Percentiles rank a stretch among this genome's conserved stretches.
phyloP scores from a whole-genome alignment of 495 filamentous ascomycete species.

The Parmelia sp. region DNA sequence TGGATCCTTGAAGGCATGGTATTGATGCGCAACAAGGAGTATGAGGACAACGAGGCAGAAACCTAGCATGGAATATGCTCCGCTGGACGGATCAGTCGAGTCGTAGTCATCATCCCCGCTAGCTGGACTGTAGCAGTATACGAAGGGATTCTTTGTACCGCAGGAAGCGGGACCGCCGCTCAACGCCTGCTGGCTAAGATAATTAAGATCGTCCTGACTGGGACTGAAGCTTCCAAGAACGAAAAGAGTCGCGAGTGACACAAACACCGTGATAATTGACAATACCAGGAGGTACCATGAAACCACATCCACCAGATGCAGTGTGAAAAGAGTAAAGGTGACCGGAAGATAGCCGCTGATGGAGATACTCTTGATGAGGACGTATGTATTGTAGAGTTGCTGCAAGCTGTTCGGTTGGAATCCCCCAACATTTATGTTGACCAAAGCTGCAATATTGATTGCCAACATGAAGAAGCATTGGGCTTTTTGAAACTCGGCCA shows the following conservation, averaged over 20 bases:
- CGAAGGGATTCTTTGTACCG: background rate
- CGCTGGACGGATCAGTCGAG: background rate
- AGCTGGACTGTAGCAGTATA: constrained; percentile 4
- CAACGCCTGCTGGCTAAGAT: constrained; percentile 5
- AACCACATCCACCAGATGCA: constrained; percentile 21
- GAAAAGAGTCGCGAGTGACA: constrained; percentile 23
- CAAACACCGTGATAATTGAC: constrained; percentile 13
- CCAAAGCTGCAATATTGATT: constrained; percentile 25
- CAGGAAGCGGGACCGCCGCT: constrained; percentile 14
- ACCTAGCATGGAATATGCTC: background rate
- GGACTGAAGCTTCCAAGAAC: constrained; percentile 16
- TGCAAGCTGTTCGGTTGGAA: constrained; percentile 22
- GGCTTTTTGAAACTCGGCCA: constrained; percentile 28
- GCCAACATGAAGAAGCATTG: constrained; percentile 29
- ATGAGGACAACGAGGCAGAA: constrained; percentile 9
- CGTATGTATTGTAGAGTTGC: constrained; percentile 22
- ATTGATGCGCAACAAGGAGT: constrained; percentile 1
- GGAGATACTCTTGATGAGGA: constrained; percentile 21
- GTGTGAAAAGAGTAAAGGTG: constrained; percentile 24
- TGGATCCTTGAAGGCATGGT: constrained; percentile 1
- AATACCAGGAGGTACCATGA: constrained; percentile 26
- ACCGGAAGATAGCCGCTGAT: constrained; percentile 23
- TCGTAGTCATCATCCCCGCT: background rate
- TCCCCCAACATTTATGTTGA: constrained; percentile 12
- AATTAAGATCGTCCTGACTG: background rate